A percentile compares a stretch with the other conserved stretches of the same genome.
Conservation (phyloP, 2,329 filamentous ascomycete genomes). For the Talaromyces sp. region DNA sequence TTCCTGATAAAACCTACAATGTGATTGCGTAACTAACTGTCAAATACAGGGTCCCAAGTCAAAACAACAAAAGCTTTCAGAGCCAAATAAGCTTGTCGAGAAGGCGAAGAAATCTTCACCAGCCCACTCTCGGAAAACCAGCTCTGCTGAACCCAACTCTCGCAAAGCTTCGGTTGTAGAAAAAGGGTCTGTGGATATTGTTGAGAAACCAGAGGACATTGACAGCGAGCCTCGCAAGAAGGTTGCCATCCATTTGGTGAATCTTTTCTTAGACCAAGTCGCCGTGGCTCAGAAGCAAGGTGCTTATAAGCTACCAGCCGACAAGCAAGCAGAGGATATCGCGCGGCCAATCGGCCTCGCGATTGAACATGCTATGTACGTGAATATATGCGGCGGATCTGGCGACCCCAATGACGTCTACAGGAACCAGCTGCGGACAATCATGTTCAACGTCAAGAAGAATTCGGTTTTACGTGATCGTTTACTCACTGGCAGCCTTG, state of each 20-base stretch:
- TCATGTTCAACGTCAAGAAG: conserved; percentile 83
- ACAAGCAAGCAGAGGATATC: conserved; percentile 58
- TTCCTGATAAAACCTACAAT: neutral
- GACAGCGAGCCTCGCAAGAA: conserved; percentile 63
- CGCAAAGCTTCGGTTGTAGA: conserved; percentile 27
- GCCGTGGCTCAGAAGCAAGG: conserved; percentile 63
- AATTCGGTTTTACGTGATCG: conserved; percentile 74
- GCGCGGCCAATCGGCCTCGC: conserved; percentile 69
- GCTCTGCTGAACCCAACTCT: conserved; percentile 22
- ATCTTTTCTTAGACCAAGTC: conserved; percentile 64
- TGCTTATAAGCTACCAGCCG: conserved; percentile 59
- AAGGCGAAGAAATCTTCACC: conserved; percentile 22
- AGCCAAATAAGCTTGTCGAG: conserved; percentile 18
- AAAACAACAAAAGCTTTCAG: conserved; percentile 38
- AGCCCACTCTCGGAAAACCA: conserved; percentile 28
- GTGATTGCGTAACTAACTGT: conserved; percentile 20
- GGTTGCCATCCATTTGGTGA: conserved; percentile 66
- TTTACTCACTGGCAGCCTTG: conserved; percentile 67
- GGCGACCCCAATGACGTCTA: conserved; percentile 55
- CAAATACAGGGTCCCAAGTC: conserved; percentile 32
- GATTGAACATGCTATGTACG: conserved; percentile 67
- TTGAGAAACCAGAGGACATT: conserved; percentile 43
- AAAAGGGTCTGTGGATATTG: conserved; percentile 26
- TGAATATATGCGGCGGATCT: conserved; percentile 46
- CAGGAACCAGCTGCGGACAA: conserved; percentile 64